phyloP scores from a whole-genome alignment of 192 early-diverging fungal species.

The Rhizophagus clarus region DNA sequence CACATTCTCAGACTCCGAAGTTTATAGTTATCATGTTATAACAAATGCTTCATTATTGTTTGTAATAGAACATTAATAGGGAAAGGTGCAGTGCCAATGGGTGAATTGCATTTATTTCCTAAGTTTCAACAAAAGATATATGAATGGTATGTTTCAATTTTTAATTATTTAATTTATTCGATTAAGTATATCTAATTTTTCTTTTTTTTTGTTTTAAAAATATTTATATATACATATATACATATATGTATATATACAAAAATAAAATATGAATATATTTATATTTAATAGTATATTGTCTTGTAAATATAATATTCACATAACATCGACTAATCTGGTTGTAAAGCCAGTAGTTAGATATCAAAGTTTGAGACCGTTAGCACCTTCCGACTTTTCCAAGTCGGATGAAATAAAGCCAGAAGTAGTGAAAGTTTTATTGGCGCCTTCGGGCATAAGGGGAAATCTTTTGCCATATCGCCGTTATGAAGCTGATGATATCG shows the following conservation, averaged over 20 bases:
- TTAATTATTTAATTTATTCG: neutral
- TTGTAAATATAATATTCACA: conserved; percentile 14
- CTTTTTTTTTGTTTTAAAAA: neutral
- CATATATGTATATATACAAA: too few relatives aligned
- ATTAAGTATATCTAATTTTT: neutral
- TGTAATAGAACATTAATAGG: conserved; percentile 14
- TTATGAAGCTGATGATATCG: conserved; percentile 12
- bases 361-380: neutral
- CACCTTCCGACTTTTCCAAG: neutral
- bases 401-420: neutral
- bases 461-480: neutral
- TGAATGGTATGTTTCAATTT: neutral
- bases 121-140: neutral
- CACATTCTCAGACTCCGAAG: neutral
- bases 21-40: neutral
- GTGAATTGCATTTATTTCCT: conserved; percentile 13
- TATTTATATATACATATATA: too few relatives aligned
- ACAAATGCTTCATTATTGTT: neutral
- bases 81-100: conserved; percentile 11
- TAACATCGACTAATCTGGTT: conserved; percentile 16
- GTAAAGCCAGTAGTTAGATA: neutral
- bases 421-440: neutral
- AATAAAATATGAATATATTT: too few relatives aligned
- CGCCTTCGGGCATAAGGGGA: neutral
- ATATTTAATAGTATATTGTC: conserved; percentile 3